Evolutionary conservation across 1,284 basidiomycete genomes (phyloP), one percentile per base, ranked within the genome.

Genomic region (Lentinula novae-zelandiae): DNA sequence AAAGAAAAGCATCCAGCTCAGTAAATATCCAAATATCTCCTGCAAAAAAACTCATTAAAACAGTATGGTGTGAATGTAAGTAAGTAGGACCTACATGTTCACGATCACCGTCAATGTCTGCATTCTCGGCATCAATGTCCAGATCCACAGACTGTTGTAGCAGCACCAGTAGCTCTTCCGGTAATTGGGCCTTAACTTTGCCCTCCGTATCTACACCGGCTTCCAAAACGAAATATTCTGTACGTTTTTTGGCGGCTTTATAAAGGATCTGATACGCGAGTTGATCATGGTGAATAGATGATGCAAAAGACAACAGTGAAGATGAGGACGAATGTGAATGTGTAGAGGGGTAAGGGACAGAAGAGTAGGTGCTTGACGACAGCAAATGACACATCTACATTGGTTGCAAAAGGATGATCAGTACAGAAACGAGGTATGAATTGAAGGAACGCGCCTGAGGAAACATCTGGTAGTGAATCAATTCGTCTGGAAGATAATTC

Each of bases 1-100:
- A 65, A 98, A 90, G 0, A 90, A 70, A 4, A 94, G 77, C 84
- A 98, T 92, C 96, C 96, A 99, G 7, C 83, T 83, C 3, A 98
- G 79, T n/a, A 98, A 76, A 68, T 87, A 83, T 4, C 85, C 84
- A 63, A 89, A 84, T 4, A 81, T 67, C 54, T 76, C 75, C 79
- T 85, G 64, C 3, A 13, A 40, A 31, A 34, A 44, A 7, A 44
- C 7, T 13, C 4, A 27, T 12, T 9, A 44, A 61, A 63, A 39
- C 64, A 64, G 48, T 57, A 61, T 1, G 50, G 42, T 12, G 65
- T 9, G 65, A 49, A 67, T 53, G 2, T 46, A 58, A 49, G 2
- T 60, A 66, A 15, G 17, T 49, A 57, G 40, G 67, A 63, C 68
- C 63, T 61, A 74, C 80, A 69, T 76, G 69, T 50, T 75, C 70